Percentiles rank a stretch among this genome's conserved stretches.
Evolutionary conservation across 305 asterid species (phyloP).

Genomic region (Solanum hybrid): DNA sequence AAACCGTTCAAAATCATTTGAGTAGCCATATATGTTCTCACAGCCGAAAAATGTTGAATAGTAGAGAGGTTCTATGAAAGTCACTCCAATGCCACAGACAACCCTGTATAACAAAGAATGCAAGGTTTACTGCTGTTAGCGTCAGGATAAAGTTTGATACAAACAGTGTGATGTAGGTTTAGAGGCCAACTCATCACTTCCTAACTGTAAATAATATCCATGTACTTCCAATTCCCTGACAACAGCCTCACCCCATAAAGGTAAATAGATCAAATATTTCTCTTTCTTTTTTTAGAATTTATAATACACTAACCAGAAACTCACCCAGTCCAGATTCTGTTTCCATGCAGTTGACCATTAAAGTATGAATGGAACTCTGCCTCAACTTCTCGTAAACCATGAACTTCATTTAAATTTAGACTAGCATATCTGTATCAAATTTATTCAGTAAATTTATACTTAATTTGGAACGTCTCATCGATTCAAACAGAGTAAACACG

Average conservation of each 20-base stretch:
- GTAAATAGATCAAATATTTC: background rate
- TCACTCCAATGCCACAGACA: constrained; percentile 66
- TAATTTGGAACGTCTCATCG: background rate
- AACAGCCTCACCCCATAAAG: background rate
- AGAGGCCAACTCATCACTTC: background rate
- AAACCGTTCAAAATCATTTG: constrained; percentile 76
- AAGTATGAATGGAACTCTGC: constrained; percentile 64
- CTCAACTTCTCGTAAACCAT: constrained; percentile 53
- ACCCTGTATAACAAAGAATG: constrained; percentile 44
- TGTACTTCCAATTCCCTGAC: background rate
- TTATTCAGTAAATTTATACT: background rate
- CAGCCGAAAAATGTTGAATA: constrained; percentile 61
- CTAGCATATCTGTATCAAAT: constrained; percentile 43
- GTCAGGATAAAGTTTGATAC: background rate
- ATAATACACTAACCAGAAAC: constrained; percentile 14
- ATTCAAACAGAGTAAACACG: background rate
- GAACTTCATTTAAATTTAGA: constrained; percentile 55
- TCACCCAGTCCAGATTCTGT: constrained; percentile 88
- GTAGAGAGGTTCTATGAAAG: constrained; percentile 64
- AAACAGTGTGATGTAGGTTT: background rate
- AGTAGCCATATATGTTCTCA: constrained; percentile 50
- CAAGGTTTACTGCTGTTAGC: constrained; percentile 8
- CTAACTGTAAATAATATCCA: background rate
- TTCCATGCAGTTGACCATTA: constrained; percentile 55
- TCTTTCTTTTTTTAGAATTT: background rate